Base-by-base conservation (phyloP, 2,329 filamentous ascomycete genomes). In the Cercospora beticola region DNA sequence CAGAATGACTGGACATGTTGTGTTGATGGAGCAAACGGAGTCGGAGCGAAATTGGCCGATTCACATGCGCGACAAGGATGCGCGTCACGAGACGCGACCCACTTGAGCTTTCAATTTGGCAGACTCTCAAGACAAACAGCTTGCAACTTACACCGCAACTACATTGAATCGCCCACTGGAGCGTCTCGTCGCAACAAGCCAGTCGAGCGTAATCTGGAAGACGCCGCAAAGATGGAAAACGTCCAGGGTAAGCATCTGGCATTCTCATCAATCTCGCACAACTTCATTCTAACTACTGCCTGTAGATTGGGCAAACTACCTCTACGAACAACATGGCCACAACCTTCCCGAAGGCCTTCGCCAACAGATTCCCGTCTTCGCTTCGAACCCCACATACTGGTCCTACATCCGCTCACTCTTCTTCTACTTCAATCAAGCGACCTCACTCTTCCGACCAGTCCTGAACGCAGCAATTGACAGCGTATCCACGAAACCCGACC, bases 401-500 rank as follows among this genome's bases (percentile, higher is more conserved):
- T 59, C 60, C 30, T 70, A 70, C 54, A 60, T 69, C 2, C 65
- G 68, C 62, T 31, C 65, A 16, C 28, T 68, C 60, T 74, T 71
- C 70, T 64, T 66, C 23, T 73, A 74, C 68, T 46, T 74, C 68
- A 65, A 69, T 31, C 71, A 71, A 33, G 54, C 70, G 54, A 72
- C 74, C 64, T 71, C 74, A 18, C 76, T 74, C 68, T 57, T 77
- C 52, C 59, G 72, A 31, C 76, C 76, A 12, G 68, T 79, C 71
- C 65, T 79, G 65, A 71, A 72, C 28, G 72, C 74, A 12, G 40
- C 78, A 30, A 31, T 65, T 14, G 21, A 30, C 14, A 65, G 21
- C 36, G 30, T 71, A 58, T 73, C 76, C 23, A 70, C 72, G 36
- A 79, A 79, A 68, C 82, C 82, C 62, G 83, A 84, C 74, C 78